Conservation (phyloP, 108 stramenopile genomes). For the Stephanodiscus triporus region DNA sequence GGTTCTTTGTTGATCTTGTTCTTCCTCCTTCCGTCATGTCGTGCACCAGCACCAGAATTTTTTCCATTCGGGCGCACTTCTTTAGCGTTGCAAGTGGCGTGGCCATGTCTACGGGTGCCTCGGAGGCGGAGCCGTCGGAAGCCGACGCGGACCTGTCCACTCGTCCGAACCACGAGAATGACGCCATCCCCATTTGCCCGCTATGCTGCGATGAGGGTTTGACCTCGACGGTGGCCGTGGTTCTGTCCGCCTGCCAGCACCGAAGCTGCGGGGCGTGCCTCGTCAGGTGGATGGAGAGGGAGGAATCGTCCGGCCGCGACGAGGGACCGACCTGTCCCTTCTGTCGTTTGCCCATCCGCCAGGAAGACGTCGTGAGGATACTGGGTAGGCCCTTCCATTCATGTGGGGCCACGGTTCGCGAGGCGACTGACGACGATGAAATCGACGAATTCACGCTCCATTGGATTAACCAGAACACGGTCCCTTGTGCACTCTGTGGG, state of each 20-base stretch:
- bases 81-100: too few species aligned
- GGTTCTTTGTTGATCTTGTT: too few species aligned
- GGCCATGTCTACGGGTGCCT: not conserved
- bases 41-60: too few species aligned
- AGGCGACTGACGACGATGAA: too few species aligned
- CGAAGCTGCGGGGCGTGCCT: constrained; percentile 18
- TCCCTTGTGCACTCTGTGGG: constrained; percentile 9
- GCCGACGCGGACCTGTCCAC: not conserved
- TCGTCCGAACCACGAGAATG: not conserved
- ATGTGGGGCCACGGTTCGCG: too few species aligned
- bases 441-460: constrained; percentile 30
- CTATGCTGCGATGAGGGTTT: not conserved
- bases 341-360: constrained; percentile 13
- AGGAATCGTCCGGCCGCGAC: constrained; percentile 24
- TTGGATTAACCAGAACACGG: constrained; percentile 26
- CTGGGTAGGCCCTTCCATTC: constrained; percentile 16
- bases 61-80: too few species aligned
- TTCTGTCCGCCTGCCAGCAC: constrained; percentile 15
- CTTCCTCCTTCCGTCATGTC: too few species aligned
- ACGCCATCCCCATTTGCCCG: not conserved
- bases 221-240: not conserved
- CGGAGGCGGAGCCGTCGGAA: not conserved
- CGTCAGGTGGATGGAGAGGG: constrained; percentile 24
- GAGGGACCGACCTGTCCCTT: constrained; percentile 14
- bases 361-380: constrained; percentile 1